Evolutionary conservation across 371 early-diverging fungal species (phyloP), one percentile per base, ranked within the genome.

Genomic region (Saksenaea oblongispora): DNA sequence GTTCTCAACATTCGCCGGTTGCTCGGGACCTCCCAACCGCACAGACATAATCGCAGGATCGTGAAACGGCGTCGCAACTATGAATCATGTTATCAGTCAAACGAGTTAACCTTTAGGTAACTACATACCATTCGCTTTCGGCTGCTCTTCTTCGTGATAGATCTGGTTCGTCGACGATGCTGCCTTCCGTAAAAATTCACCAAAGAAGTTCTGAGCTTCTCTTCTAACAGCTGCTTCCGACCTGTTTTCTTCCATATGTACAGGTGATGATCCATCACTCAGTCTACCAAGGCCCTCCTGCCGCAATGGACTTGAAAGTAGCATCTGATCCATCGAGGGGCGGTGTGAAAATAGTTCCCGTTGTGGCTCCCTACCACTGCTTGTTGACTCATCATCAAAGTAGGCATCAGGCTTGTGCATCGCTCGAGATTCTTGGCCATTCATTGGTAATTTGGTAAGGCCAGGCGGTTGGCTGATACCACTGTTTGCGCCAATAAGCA

Each of bases 11-110:
- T 47, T 27, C 37, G 58, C 18, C n/a, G 39, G 5, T 13, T 26
- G 56, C 31, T 55, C 62, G 1, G 74, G 70, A 5, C 67, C 62
- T 17, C 76, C 73, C 22, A 86, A 62, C 9, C 82, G 80, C 31
- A 84, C 81, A 1, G 88, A 83, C 88, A 89, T 88, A 35, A 89
- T 88, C 3, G 88, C 90, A 17, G 89, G 89, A 62, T 89, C 89
- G 47, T 87, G 85, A 66, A 88, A 88, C 1, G 84, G 79, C 10
- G 72, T 66, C 54, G 42, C 64, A 56, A 54, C 24, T 55, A 18
- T 41, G 39, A 61, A 61, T 35, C 9, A 27, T 31, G 17, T 41
- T 53, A 56, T 56, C 35, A 42, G 22, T 27, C 14, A 34, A 24
- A 14, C 37, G 18, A 13, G 0, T 13, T 56, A n/a, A 36, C 18